Evolutionary conservation across 108 stramenopile species (phyloP).

Genomic region (Poteriospumella lacustris): DNA sequence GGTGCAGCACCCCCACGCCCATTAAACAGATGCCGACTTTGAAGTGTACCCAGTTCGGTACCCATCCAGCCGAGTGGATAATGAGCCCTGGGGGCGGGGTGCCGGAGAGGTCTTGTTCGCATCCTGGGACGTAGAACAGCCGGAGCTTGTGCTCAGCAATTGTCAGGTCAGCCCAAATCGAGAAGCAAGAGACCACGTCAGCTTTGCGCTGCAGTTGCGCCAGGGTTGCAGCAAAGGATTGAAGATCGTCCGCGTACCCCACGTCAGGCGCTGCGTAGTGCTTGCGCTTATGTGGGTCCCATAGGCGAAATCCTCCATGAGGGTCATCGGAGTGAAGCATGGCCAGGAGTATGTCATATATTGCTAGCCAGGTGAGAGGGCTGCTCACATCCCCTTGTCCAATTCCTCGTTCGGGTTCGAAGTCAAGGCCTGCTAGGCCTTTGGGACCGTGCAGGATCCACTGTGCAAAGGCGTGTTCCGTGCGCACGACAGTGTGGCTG

Average conservation of each 20-base stretch:
- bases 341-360: background rate
- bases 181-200: background rate
- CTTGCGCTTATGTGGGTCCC: background rate
- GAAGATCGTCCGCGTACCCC: background rate
- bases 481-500: background rate
- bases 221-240: background rate
- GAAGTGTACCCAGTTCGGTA: background rate
- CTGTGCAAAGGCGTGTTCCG: background rate
- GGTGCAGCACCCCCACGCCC: background rate
- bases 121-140: background rate
- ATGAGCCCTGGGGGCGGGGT: background rate
- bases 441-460: constrained; percentile 6
- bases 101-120: background rate
- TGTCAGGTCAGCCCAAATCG: background rate
- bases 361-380: background rate
- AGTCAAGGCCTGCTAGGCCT: background rate
- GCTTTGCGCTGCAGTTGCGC: background rate
- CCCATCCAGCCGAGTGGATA: background rate
- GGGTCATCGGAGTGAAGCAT: background rate
- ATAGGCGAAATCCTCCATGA: background rate
- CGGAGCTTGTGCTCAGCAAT: background rate
- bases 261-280: background rate
- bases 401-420: background rate
- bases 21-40: background rate
- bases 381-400: constrained; percentile 20